Base-by-base conservation (phyloP, 139 green algal species). In the Chlamydomonas eustigma region DNA sequence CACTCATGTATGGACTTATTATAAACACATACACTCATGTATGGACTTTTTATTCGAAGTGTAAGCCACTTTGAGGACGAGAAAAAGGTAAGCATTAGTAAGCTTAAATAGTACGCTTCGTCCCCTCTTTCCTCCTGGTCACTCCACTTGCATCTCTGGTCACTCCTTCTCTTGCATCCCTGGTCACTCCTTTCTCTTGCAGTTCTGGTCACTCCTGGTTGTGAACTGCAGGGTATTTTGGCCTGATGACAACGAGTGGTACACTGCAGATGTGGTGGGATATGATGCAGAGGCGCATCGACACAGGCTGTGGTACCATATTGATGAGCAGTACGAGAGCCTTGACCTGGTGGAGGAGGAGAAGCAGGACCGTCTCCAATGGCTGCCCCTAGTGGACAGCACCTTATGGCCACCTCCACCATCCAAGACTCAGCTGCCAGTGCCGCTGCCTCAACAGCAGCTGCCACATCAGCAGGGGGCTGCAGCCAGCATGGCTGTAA, bases 231-330 rank as follows among this genome's bases (percentile, higher is more conserved):
- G 84, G 8, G 37, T 95, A 35, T 92, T 81, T 64, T 95, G 87
- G 87, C 51, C 71, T 0, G 88, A 88, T 36, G 91, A 95, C 69
- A 35, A 68, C 2, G 86, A 86, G 32, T 95, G 91, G 91, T 95
- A 93, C 69, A 81, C 81, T 31, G 91, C 80, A 0, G 81, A 89
- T 12, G 82, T 93, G 18, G 51, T 72, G 6, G 51, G n/a, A 5
- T 91, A 88, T 51, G 73, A 88, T 35, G 28, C 75, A 0, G 65
- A 4, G 1, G 85, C 18, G 3, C 39, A 73, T 2, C 73, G 64
- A 38, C 87, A 92, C 80, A 73, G 67, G 3, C 73, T 95, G 39
- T 89, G 75, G 78, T 94, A 94, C 79, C 75, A 86, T 31, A 30
- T 81, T 28, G 90, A 94, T 58, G 83, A 86, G 52, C 37, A 73